Percentiles rank a stretch among this genome's conserved stretches.
These are phyloP conservation scores for Eimeria sp. DNA, from an alignment of 169 alveolate genomes.

Conservation along the genomic window DNA sequence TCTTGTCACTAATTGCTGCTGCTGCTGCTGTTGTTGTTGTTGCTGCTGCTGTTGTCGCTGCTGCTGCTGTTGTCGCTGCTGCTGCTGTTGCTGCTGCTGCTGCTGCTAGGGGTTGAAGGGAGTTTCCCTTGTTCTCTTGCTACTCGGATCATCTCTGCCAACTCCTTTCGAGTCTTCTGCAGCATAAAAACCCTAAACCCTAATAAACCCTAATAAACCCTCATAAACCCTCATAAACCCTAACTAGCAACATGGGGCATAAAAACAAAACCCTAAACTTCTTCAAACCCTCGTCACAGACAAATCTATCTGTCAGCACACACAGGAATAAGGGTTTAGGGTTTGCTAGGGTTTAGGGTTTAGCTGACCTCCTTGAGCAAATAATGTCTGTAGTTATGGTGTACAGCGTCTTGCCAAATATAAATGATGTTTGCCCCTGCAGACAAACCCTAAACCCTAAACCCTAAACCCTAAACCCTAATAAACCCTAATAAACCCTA, in stretches of 20 bases:
- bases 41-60: constrained; percentile 8
- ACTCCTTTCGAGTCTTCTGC: constrained; percentile 77
- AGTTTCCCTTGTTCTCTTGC: constrained; percentile 70
- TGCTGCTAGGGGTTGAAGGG: constrained; percentile 54
- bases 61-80: constrained; percentile 9
- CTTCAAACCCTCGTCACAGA: background rate
- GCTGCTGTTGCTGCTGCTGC: constrained; percentile 65
- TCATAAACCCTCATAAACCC: constrained; percentile 34
- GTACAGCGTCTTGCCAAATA: constrained; percentile 61
- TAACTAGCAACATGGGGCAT: background rate
- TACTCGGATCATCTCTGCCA: constrained; percentile 72
- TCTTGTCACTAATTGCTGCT: background rate
- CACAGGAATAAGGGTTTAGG: constrained; percentile 16
- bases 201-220: constrained; percentile 41
- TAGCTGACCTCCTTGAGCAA: constrained; percentile 47
- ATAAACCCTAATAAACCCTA: constrained; percentile 54
- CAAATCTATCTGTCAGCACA: background rate
- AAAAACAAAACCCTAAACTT: background rate
- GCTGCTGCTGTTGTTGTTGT: background rate
- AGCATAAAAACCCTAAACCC: constrained; percentile 30
- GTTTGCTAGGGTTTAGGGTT: background rate
- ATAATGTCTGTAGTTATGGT: constrained; percentile 67
- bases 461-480: constrained; percentile 58
- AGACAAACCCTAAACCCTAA: background rate
- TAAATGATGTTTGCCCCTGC: constrained; percentile 11